Evolutionary conservation across 768 basidiomycete species (phyloP).

Genomic region (Calocybe cyanea): DNA sequence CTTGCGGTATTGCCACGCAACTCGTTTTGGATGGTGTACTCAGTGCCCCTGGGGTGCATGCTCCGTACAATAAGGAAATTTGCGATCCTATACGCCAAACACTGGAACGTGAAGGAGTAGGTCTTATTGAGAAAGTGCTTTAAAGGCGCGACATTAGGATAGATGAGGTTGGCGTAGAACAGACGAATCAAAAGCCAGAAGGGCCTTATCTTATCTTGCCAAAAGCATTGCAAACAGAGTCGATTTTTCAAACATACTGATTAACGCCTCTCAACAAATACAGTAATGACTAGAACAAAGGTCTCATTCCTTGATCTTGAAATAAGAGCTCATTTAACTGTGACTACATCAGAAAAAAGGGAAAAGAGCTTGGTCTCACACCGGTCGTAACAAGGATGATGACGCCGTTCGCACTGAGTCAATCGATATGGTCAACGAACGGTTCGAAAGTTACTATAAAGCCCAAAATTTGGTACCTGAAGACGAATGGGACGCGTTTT

Average conservation of each 20-base stretch:
- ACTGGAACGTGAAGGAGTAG: constrained; percentile 73
- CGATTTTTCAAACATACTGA: too few relatives aligned
- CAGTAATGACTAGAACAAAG: background rate
- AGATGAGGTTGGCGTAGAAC: too few relatives aligned
- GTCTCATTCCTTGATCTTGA: background rate
- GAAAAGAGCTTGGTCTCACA: background rate
- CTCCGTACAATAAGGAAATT: constrained; percentile 84
- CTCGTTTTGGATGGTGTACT: constrained; percentile 86
- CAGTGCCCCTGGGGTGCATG: constrained; percentile 72
- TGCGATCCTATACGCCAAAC: constrained; percentile 68
- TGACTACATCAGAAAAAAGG: constrained; percentile 2
- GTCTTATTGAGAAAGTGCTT: constrained; percentile 65
- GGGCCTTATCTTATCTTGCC: too few relatives aligned
- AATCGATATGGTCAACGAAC: constrained; percentile 69
- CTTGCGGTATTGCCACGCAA: constrained; percentile 92
- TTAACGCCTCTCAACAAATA: too few relatives aligned
- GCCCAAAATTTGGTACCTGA: constrained; percentile 73
- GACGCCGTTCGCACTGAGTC: constrained; percentile 44
- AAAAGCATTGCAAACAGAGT: too few relatives aligned
- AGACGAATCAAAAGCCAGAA: too few relatives aligned
- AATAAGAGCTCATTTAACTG: background rate
- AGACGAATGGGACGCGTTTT: constrained; percentile 75
- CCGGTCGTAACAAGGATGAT: constrained; percentile 1
- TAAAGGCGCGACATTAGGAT: too few relatives aligned
- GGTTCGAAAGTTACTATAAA: constrained; percentile 65